Conservation (phyloP, 1,284 basidiomycete genomes). For the Cronartium quercuum region DNA sequence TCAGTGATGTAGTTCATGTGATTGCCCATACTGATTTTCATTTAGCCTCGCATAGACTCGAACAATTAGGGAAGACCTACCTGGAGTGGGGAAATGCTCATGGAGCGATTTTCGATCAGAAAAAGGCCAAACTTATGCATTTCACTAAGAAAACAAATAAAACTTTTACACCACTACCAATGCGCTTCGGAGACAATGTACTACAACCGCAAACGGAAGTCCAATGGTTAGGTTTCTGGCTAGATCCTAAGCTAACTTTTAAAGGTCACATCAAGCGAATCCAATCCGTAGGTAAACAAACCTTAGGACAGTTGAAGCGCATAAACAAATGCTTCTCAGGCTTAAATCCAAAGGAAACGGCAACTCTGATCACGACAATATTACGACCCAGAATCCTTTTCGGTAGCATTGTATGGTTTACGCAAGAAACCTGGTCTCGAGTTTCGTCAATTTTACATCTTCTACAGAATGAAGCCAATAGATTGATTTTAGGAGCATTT, state of each 20-base stretch:
- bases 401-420: not conserved
- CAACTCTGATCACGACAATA: not conserved
- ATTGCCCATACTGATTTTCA: not conserved
- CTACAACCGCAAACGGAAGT: not conserved
- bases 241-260: not conserved
- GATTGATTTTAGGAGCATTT: not conserved
- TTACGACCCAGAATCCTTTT: not conserved
- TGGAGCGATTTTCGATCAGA: constrained; percentile 16
- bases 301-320: not conserved
- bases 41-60: not conserved
- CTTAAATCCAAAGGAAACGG: not conserved
- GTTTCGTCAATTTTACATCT: not conserved
- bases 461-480: not conserved
- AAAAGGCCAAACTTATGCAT: constrained; percentile 6
- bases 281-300: not conserved
- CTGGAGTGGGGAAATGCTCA: not conserved
- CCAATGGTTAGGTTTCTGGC: not conserved
- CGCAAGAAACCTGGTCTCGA: constrained; percentile 33
- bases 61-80: not conserved
- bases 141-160: not conserved
- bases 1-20: constrained; percentile 13
- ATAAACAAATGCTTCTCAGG: not conserved
- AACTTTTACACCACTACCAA: not conserved
- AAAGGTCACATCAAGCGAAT: not conserved
- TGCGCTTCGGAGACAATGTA: not conserved